phyloP scores from a whole-genome alignment of 228 moss, liverwort and hornwort genomes.

The Sphagnum fallax region DNA sequence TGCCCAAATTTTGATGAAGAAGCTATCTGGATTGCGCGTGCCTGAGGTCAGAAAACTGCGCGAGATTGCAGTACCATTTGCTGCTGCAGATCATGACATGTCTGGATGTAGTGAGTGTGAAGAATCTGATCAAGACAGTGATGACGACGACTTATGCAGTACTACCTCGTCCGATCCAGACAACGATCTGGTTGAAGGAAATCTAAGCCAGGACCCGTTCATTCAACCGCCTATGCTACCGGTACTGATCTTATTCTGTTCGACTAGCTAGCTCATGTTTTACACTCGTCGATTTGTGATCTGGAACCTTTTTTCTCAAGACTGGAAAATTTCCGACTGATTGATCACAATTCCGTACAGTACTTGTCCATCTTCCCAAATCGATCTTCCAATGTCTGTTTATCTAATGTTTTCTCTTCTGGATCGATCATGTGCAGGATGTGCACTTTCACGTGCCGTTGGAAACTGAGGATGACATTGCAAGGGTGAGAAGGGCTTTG shows the following conservation, averaged over 20 bases:
- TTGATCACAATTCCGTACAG: background rate
- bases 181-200: slow-evolving; percentile 5
- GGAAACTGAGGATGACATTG: slow-evolving; percentile 26
- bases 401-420: background rate
- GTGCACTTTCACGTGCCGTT: slow-evolving; percentile 37
- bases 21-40: no score
- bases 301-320: background rate
- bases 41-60: no score
- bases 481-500: slow-evolving; percentile 31
- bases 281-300: background rate
- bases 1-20: no score
- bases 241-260: slow-evolving; percentile 8
- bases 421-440: slow-evolving; percentile 18
- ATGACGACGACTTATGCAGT: slow-evolving; percentile 14
- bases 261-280: background rate
- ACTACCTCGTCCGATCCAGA: slow-evolving; percentile 16
- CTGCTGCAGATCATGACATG: background rate
- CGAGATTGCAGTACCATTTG: no score
- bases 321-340: background rate
- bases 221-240: slow-evolving; percentile 31
- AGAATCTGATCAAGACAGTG: slow-evolving; percentile 21
- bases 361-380: background rate
- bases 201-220: slow-evolving; percentile 8
- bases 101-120: slow-evolving; percentile 25
- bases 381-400: background rate